phyloP scores from a whole-genome alignment of 192 early-diverging fungal genomes.

The Neocallimastix lanati region DNA sequence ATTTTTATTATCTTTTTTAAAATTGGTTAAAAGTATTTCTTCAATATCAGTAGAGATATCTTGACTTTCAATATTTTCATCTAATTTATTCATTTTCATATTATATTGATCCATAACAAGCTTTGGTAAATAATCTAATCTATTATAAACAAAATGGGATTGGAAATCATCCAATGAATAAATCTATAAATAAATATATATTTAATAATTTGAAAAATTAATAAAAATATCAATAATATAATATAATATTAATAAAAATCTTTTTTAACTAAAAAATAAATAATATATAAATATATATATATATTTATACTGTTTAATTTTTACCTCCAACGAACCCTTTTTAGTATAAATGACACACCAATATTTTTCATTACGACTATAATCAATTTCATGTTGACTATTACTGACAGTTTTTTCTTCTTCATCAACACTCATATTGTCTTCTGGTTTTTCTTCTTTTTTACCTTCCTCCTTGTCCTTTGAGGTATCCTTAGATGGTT shows the following conservation, averaged over 20 bases:
- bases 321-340: constrained; percentile 47
- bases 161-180: neutral
- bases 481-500: neutral
- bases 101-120: neutral
- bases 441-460: constrained; percentile 8
- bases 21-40: constrained; percentile 46
- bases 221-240: too few relatives aligned
- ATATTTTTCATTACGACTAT: constrained; percentile 16
- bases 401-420: neutral
- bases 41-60: constrained; percentile 24
- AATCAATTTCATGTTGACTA: constrained; percentile 2
- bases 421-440: constrained; percentile 6
- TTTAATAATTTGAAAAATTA: too few relatives aligned
- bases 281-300: too few relatives aligned
- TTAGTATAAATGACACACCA: constrained; percentile 49
- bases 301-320: neutral
- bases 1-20: constrained; percentile 27
- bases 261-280: too few relatives aligned
- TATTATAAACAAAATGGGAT: neutral
- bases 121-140: neutral
- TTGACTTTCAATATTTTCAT: neutral
- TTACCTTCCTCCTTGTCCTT: constrained; percentile 17
- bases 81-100: neutral
- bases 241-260: too few relatives aligned
- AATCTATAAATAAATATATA: neutral